A percentile compares a stretch with the other conserved stretches of the same genome.
Evolutionary conservation across 2,329 filamentous ascomycete species (phyloP).

Genomic region (Clarireedia paspali): DNA sequence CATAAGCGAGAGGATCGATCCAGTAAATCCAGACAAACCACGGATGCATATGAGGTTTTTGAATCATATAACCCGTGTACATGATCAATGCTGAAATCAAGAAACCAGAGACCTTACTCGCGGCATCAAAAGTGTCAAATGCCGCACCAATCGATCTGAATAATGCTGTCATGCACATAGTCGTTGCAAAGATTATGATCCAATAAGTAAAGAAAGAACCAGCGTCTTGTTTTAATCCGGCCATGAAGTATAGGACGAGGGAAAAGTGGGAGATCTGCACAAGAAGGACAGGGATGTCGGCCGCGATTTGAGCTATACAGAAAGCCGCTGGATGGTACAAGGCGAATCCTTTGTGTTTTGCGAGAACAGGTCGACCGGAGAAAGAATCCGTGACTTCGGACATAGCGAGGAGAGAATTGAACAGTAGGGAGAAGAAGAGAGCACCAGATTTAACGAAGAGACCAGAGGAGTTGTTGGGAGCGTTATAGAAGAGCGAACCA

Average conservation of each 20-base stretch:
- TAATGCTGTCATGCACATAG: slow-evolving; percentile 30
- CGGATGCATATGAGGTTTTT: slow-evolving; percentile 52
- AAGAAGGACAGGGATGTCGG: slow-evolving; percentile 47
- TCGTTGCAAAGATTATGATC: slow-evolving; percentile 41
- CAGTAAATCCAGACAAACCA: slow-evolving; percentile 59
- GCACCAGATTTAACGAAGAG: slow-evolving; percentile 58
- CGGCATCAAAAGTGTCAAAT: slow-evolving; percentile 51
- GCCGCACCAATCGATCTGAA: slow-evolving; percentile 52
- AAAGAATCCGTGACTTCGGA: slow-evolving; percentile 60
- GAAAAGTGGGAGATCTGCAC: slow-evolving; percentile 52
- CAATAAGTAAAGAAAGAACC: slow-evolving; percentile 55
- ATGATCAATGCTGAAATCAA: slow-evolving; percentile 47
- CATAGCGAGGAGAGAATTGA: slow-evolving; percentile 55
- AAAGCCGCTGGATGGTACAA: slow-evolving; percentile 49
- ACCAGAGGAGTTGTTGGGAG: slow-evolving; percentile 47
- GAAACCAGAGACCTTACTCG: slow-evolving; percentile 46
- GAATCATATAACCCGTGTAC: slow-evolving; percentile 58
- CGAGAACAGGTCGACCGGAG: slow-evolving; percentile 47
- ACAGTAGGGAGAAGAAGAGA: slow-evolving; percentile 56
- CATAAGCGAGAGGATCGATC: slow-evolving; percentile 62
- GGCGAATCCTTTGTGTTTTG: slow-evolving; percentile 51
- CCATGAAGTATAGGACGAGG: slow-evolving; percentile 57
- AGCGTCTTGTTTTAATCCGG: slow-evolving; percentile 43
- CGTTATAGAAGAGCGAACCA: slow-evolving; percentile 61
- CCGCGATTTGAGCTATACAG: slow-evolving; percentile 48